phyloP scores from a whole-genome alignment of 1,284 basidiomycete genomes.

The Thelephora terrestris region DNA sequence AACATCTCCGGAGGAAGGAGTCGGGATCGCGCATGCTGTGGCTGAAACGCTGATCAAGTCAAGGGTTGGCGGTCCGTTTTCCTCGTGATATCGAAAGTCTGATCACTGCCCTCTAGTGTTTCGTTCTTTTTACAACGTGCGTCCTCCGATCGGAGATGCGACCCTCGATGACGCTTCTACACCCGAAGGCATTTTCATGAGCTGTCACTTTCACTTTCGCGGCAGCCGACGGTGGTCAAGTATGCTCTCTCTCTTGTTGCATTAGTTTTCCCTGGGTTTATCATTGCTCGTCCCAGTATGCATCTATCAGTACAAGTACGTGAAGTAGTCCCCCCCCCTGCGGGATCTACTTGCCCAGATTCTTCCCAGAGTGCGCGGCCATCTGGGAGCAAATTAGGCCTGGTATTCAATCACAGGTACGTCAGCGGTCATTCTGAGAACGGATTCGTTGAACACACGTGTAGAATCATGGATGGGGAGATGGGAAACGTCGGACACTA shows the following conservation, averaged over 20 bases:
- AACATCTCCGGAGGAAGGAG: constrained; percentile 78
- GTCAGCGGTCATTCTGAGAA: constrained; percentile 9
- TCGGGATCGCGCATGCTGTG: constrained; percentile 88
- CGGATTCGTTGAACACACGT: neutral
- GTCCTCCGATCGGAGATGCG: constrained; percentile 12
- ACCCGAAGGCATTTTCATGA: constrained; percentile 59
- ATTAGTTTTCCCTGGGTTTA: neutral
- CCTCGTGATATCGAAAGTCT: neutral
- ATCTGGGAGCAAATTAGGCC: constrained; percentile 47
- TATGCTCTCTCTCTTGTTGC: constrained; percentile 23
- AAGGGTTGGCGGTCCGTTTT: constrained; percentile 37
- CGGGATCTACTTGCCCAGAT: constrained; percentile 7
- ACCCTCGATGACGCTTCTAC: neutral
- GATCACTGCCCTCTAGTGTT: constrained; percentile 41
- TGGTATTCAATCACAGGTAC: constrained; percentile 76
- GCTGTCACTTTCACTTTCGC: constrained; percentile 57
- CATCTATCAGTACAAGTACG: constrained; percentile 75
- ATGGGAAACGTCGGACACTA: constrained; percentile 54
- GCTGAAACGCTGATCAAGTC: constrained; percentile 74
- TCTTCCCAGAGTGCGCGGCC: constrained; percentile 36
- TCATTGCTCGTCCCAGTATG: constrained; percentile 35
- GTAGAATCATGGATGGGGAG: constrained; percentile 56
- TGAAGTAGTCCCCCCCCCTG: neutral
- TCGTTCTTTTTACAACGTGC: constrained; percentile 86
- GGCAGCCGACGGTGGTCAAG: constrained; percentile 67